Evolutionary conservation across 306 rosid species (phyloP).

Genomic region (Lathyrus oleraceus): DNA sequence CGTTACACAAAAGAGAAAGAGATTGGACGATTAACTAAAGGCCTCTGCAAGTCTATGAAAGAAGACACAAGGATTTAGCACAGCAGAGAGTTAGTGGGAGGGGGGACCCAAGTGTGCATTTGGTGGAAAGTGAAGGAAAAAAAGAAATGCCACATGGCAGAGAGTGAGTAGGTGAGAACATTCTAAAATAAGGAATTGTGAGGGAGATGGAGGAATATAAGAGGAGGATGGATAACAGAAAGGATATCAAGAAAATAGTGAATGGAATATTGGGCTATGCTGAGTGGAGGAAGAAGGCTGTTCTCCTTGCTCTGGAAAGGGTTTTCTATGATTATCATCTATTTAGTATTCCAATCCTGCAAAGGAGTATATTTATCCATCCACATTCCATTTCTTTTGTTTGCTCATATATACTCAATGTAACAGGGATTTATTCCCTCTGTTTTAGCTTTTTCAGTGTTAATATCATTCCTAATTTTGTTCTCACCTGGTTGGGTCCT

Average conservation of each 20-base stretch:
- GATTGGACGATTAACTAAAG: background rate
- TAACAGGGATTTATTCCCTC: background rate
- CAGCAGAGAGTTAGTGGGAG: background rate
- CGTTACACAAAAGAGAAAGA: background rate
- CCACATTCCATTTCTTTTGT: background rate
- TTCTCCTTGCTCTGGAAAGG: too few species aligned
- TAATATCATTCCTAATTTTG: background rate
- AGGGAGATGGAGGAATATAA: background rate
- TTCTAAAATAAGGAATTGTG: background rate
- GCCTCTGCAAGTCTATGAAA: background rate
- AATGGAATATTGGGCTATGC: background rate
- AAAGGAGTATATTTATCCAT: background rate
- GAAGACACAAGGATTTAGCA: background rate
- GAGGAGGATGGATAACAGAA: background rate
- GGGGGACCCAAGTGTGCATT: background rate
- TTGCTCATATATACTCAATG: background rate
- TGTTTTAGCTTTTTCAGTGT: background rate
- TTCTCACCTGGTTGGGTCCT: background rate
- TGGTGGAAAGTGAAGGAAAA: background rate
- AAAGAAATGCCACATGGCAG: slow-evolving; percentile 1
- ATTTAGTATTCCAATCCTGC: background rate
- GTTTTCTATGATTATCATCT: background rate
- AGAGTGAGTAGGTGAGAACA: background rate
- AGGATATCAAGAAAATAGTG: background rate
- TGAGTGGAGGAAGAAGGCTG: background rate